A percentile compares a stretch with the other conserved stretches of the same genome.
phyloP scores from a whole-genome alignment of 768 basidiomycete species.

The Hydnomerulius pinastri region DNA sequence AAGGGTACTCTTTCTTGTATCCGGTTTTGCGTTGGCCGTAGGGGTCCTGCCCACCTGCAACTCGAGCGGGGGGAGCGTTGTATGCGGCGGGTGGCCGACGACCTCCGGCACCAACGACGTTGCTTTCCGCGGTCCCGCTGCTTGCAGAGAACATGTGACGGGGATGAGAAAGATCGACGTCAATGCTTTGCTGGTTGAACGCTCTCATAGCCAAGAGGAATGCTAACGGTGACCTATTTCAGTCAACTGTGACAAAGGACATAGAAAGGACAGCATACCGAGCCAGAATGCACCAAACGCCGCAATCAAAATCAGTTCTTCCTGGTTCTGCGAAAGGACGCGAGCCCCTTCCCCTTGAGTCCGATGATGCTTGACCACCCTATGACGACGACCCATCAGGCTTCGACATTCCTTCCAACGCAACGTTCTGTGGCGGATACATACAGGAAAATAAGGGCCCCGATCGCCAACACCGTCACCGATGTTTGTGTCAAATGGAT shows the following conservation, averaged over 20 bases:
- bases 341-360: constrained; percentile 56
- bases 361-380: constrained; percentile 69
- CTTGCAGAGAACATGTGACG: constrained; percentile 34
- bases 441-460: constrained; percentile 66
- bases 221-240: constrained; percentile 28
- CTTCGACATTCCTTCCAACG: not conserved
- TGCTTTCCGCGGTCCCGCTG: constrained; percentile 35
- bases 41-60: constrained; percentile 25
- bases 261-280: constrained; percentile 45
- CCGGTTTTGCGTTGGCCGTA: constrained; percentile 31
- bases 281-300: constrained; percentile 77
- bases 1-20: constrained; percentile 50
- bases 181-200: constrained; percentile 31
- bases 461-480: constrained; percentile 67
- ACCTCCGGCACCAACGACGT: constrained; percentile 34
- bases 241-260: constrained; percentile 3
- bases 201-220: constrained; percentile 45
- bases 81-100: constrained; percentile 25
- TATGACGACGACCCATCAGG: constrained; percentile 26
- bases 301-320: constrained; percentile 71
- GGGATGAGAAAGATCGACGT: constrained; percentile 31
- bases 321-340: constrained; percentile 67
- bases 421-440: constrained; percentile 22
- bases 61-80: constrained; percentile 19
- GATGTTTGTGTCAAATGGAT: constrained; percentile 73